Conservation (phyloP, 1,139 yeast species). For the Zygoascus sp. region DNA sequence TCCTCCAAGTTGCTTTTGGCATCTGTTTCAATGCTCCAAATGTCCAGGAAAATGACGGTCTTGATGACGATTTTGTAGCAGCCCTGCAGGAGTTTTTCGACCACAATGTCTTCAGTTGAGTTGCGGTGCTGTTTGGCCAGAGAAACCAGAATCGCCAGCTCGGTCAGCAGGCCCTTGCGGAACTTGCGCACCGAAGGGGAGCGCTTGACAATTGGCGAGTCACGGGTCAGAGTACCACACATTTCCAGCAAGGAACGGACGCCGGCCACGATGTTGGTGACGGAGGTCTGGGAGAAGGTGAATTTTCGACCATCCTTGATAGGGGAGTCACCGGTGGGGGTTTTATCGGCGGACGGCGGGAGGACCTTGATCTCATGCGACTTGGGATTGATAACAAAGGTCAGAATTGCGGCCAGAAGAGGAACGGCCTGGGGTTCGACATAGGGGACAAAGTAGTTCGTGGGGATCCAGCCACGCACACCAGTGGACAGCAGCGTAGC, state of each 20-base stretch:
- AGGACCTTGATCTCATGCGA: conserved; percentile 23
- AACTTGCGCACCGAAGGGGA: conserved; percentile 66
- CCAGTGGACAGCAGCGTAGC: conserved; percentile 72
- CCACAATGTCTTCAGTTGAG: conserved; percentile 58
- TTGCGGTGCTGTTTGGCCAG: conserved; percentile 82
- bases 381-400: conserved; percentile 63
- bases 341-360: conserved; percentile 8
- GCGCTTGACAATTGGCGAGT: conserved; percentile 69
- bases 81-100: conserved; percentile 67
- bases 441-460: conserved; percentile 67
- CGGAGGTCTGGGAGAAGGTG: conserved; percentile 38
- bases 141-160: conserved; percentile 83
- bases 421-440: conserved; percentile 49
- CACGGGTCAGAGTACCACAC: conserved; percentile 81
- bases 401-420: conserved; percentile 68
- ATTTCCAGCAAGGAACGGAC: conserved; percentile 69
- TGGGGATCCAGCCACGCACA: conserved; percentile 93
- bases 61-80: conserved; percentile 70
- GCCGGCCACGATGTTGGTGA: conserved; percentile 73
- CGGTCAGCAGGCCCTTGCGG: conserved; percentile 78
- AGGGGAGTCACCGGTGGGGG: conserved; percentile 1
- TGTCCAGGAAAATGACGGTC: conserved; percentile 65
- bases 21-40: conserved; percentile 50
- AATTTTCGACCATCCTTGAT: conserved; percentile 15
- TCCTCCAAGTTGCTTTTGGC: conserved; percentile 25